A percentile compares a stretch with the other conserved stretches of the same genome.
Conservation (phyloP, 306 rosid genomes). For the Corylus heterophylla region DNA sequence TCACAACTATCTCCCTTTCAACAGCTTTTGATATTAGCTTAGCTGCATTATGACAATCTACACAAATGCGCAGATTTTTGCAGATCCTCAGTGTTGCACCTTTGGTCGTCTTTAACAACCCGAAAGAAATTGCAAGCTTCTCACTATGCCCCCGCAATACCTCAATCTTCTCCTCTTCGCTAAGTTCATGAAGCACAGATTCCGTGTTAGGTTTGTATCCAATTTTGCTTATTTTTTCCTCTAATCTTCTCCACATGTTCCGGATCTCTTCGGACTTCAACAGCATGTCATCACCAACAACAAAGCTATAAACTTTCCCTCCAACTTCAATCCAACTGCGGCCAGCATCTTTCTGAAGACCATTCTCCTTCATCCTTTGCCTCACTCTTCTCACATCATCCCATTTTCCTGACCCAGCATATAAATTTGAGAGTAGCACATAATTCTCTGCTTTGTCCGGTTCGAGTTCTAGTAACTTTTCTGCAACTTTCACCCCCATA, state of each 20-base stretch:
- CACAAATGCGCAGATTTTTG: constrained; percentile 78
- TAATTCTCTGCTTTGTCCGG: constrained; percentile 65
- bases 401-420: constrained; percentile 76
- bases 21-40: constrained; percentile 65
- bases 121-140: constrained; percentile 81
- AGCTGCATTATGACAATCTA: constrained; percentile 81
- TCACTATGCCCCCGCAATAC: constrained; percentile 67
- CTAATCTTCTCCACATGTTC: constrained; percentile 61
- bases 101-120: constrained; percentile 54
- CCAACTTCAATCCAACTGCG: constrained; percentile 82
- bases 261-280: constrained; percentile 41
- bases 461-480: constrained; percentile 53
- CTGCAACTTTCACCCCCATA: constrained; percentile 53
- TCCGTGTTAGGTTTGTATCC: constrained; percentile 71
- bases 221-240: constrained; percentile 59
- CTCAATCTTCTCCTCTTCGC: constrained; percentile 65
- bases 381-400: constrained; percentile 61
- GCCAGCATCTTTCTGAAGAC: constrained; percentile 74
- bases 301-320: constrained; percentile 66
- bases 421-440: constrained; percentile 68
- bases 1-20: constrained; percentile 60
- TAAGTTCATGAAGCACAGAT: constrained; percentile 79
- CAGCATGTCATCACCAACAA: constrained; percentile 51
- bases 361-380: constrained; percentile 65
- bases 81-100: constrained; percentile 61